Conservation (phyloP, 306 rosid genomes). For the Fagus crenata region DNA sequence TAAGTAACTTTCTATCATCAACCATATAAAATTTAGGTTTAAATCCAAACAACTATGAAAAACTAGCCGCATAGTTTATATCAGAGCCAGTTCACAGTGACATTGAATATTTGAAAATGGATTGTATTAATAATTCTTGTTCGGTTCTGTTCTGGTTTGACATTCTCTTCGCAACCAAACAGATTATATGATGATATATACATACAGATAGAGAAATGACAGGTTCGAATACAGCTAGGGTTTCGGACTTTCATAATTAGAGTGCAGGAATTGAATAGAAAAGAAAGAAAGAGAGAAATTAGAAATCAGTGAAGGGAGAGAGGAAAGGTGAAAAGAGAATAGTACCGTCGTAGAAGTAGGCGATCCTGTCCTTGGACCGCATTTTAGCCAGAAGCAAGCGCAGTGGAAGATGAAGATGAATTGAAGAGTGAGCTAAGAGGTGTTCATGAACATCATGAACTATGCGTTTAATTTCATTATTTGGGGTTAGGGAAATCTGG, state of each 20-base stretch:
- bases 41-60: too few species aligned
- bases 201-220: neutral
- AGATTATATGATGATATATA: neutral
- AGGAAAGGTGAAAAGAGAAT: neutral
- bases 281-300: neutral
- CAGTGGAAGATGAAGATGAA: slow-evolving; percentile 6
- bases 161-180: slow-evolving; percentile 13
- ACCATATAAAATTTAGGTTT: too few species aligned
- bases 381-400: slow-evolving; percentile 31
- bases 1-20: too few species aligned
- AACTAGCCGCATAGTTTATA: neutral
- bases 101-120: neutral
- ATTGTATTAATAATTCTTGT: neutral
- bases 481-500: too few species aligned
- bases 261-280: neutral
- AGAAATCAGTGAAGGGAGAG: neutral
- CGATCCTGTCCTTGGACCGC: slow-evolving; percentile 86
- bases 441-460: too few species aligned
- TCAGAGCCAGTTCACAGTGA: neutral
- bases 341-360: slow-evolving; percentile 93
- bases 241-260: slow-evolving; percentile 11
- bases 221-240: slow-evolving; percentile 32
- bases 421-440: too few species aligned
- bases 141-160: neutral
- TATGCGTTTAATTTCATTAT: too few species aligned